These are phyloP conservation scores for Fraxinus quadrangulata DNA, from an alignment of 257 asterid genomes.

Conservation along the genomic window DNA sequence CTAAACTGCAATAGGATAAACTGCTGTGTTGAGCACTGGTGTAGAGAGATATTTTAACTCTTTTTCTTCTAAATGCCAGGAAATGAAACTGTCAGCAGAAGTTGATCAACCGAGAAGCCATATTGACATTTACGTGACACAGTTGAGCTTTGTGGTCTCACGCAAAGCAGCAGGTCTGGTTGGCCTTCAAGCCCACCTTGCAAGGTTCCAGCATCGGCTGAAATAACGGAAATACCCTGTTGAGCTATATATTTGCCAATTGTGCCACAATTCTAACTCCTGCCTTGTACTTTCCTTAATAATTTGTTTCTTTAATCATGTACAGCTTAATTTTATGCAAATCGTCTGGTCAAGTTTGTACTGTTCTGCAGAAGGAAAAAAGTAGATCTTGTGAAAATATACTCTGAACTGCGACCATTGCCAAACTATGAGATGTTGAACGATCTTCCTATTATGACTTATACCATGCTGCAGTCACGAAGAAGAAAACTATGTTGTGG, in stretches of 20 bases:
- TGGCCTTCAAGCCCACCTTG: conserved; percentile 93
- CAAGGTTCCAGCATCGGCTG: conserved; percentile 92
- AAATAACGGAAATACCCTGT: conserved; percentile 75
- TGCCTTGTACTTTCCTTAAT: conserved; percentile 3
- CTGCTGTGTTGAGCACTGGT: neutral
- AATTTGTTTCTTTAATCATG: conserved; percentile 38
- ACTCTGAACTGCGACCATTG: neutral
- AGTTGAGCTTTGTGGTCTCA: conserved; percentile 80
- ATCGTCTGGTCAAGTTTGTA: conserved; percentile 35
- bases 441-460: neutral
- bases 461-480: neutral
- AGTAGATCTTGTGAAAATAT: neutral
- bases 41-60: neutral
- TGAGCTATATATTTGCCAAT: conserved; percentile 12
- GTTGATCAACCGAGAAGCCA: conserved; percentile 98
- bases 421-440: neutral
- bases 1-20: neutral
- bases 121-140: conserved; percentile 80
- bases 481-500: neutral
- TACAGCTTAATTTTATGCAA: conserved; percentile 34
- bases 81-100: conserved; percentile 91
- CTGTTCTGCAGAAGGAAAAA: conserved; percentile 33
- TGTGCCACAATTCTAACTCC: conserved; percentile 1
- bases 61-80: conserved; percentile 51
- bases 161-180: conserved; percentile 92